Evolutionary conservation across 129 eudicot genomes (phyloP), one percentile per base, ranked within the genome.

Genomic region (Smallanthus sonchifolius): DNA sequence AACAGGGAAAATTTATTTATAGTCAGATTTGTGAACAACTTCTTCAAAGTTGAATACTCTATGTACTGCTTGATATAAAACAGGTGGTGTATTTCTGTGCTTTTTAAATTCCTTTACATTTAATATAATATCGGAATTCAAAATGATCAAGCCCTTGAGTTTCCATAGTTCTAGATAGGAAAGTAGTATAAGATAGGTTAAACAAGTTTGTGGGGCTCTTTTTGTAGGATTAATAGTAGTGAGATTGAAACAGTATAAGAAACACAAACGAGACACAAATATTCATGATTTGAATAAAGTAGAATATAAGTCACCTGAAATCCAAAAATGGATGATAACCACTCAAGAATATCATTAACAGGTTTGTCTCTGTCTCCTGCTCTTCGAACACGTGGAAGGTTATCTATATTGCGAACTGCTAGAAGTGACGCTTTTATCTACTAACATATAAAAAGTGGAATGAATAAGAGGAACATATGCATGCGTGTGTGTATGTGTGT

Each of bases 281-380:
- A 65, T 65, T 15, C 16, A 52, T 42, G 39, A 75, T 35, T 24
- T 55, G 37, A 77, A 77, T 28, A 63, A 59, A 69, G 62, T 51
- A 14, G 44, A 63, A 51, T 30, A 71, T 44, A 74, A 40, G 48
- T 83, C 82, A 91, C 99, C 97, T 95, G 99, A 59, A 95, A 95
- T 67, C 97, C 97, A 85, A 95, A 95, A 65, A 84, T 77, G 17
- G 90, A 82, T 73, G 97, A 79, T 84, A 95, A 88, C 99, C 99
- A 95, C 83, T 95, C 97, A 45, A 91, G 94, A 73, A 95, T 91
- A 77, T 95, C 99, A 84, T 47, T 88, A 32, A 88, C 72, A 72
- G 94, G 77, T 70, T 82, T 91, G 73, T 85, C 88, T 81, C 81
- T 72, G 75, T 84, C 92, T 70, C 88, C 94, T 10, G 84, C 85